Evolutionary conservation across 192 early-diverging fungal species (phyloP), one percentile per base, ranked within the genome.

Genomic region (Coemansia sp.): DNA sequence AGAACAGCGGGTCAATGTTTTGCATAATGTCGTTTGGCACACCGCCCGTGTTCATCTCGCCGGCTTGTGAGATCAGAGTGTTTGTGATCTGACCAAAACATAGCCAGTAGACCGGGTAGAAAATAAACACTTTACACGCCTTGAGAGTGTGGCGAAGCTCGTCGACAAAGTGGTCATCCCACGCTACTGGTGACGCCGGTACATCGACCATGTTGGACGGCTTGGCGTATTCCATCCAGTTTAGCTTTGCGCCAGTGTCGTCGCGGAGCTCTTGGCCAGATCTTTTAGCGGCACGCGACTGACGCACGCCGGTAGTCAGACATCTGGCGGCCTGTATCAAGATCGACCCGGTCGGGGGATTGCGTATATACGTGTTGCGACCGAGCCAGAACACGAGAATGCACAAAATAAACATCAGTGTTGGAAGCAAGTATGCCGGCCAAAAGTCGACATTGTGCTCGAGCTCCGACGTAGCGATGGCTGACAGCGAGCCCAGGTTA

Each of bases 11-110:
- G 64, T 90, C 86, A 44, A 90, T 81, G 69, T 88, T 89, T 62
- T 87, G 84, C 72, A 93, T 85, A 55, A 88, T 85, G 66, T 92
- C 90, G 69, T 88, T 87, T 48, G 90, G 85, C 31, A 91, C 74
- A 39, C 78, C 76, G 25, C 84, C 77, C 34, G 76, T 67, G 29
- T 67, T 37, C 87, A 91, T 90, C 25, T 80, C 84, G 58, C 77
- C 80, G 46, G 86, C 85, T 67, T 87, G 87, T 23, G 86, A 85
- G 38, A 88, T 77, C 72, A 91, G 72, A 68, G 89, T 90, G 74
- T 82, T 86, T 29, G 73, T 76, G 67, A 90, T 89, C 68, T 91
- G 87, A 61, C 73, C 72, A 65, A 89, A 90, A 41, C 80, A 55
- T 41, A 66, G 70, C 79, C 79, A 81, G 66, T 63, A 78, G 36